phyloP scores from a whole-genome alignment of 2,329 filamentous ascomycete species.

The Ophiostoma sp. region DNA sequence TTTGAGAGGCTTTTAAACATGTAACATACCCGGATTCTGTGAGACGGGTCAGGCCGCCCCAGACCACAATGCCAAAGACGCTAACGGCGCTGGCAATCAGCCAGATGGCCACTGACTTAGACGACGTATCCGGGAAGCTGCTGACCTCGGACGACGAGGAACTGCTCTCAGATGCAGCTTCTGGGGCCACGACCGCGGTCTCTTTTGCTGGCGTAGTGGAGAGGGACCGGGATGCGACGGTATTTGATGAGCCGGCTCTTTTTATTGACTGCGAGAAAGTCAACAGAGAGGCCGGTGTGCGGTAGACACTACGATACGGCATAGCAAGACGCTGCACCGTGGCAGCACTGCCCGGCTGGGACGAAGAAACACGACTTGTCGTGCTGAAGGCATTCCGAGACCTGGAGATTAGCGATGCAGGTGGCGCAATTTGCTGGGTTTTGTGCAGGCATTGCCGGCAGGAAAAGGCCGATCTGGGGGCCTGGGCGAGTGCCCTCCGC shows the following conservation, averaged over 20 bases:
- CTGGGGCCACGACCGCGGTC: constrained; percentile 26
- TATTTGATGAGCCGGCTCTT: neutral
- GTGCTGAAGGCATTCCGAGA: constrained; percentile 11
- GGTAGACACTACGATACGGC: neutral
- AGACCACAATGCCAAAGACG: constrained; percentile 96
- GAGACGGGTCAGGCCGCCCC: constrained; percentile 87
- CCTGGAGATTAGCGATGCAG: neutral
- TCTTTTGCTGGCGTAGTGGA: constrained; percentile 24
- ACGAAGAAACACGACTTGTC: neutral
- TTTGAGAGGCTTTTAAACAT: too few relatives aligned
- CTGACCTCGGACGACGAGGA: constrained; percentile 37
- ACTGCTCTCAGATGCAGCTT: constrained; percentile 27
- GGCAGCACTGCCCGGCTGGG: neutral
- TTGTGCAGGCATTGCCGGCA: constrained; percentile 52
- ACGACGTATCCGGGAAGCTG: constrained; percentile 61
- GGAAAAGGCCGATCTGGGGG: constrained; percentile 41
- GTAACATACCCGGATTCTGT: constrained; percentile 84
- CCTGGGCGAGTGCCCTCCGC: constrained; percentile 33
- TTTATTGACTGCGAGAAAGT: neutral
- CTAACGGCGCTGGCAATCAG: constrained; percentile 85
- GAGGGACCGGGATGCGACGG: neutral
- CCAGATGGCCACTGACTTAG: constrained; percentile 85
- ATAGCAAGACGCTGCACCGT: neutral
- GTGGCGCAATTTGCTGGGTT: constrained; percentile 28
- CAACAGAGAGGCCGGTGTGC: neutral